These are phyloP conservation scores for Tetrahymena malaccensis DNA, from an alignment of 73 alveolate species.

Conservation along the genomic window DNA sequence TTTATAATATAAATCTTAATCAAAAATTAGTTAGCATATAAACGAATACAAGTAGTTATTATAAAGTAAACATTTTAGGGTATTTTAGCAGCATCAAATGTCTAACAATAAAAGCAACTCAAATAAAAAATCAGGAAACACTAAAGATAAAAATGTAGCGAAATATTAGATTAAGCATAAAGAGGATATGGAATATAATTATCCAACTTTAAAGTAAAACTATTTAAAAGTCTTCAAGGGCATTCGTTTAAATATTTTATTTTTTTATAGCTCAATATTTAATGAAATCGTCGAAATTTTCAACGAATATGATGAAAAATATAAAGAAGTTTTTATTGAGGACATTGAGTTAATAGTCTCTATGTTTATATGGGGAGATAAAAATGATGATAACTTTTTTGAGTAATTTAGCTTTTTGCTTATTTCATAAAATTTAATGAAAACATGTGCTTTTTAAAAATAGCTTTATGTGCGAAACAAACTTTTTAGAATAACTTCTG, in stretches of 20 bases:
- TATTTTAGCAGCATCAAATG: not conserved
- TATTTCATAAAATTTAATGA: not conserved
- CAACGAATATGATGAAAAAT: not conserved
- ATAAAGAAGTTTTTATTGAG: not conserved
- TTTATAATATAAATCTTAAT: not conserved
- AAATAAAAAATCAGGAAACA: not conserved
- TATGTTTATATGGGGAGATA: slow-evolving; percentile 30
- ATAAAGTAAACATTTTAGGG: not conserved
- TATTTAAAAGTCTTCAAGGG: not conserved
- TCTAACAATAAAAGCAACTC: not conserved
- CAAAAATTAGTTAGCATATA: not conserved
- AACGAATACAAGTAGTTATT: not conserved
- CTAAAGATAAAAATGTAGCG: not conserved
- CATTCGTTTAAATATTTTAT: not conserved
- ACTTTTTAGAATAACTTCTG: slow-evolving; percentile 31
- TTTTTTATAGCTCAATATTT: not conserved
- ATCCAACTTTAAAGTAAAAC: not conserved
- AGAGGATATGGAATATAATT: not conserved
- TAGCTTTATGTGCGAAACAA: slow-evolving; percentile 45
- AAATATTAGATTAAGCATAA: not conserved
- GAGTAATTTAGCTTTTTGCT: not conserved
- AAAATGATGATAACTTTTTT: slow-evolving; percentile 30
- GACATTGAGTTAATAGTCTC: not conserved
- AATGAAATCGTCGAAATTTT: not conserved
- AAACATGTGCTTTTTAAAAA: not conserved